Base-by-base conservation (phyloP, 495 filamentous ascomycete species). In the Penicillium pancosmium region DNA sequence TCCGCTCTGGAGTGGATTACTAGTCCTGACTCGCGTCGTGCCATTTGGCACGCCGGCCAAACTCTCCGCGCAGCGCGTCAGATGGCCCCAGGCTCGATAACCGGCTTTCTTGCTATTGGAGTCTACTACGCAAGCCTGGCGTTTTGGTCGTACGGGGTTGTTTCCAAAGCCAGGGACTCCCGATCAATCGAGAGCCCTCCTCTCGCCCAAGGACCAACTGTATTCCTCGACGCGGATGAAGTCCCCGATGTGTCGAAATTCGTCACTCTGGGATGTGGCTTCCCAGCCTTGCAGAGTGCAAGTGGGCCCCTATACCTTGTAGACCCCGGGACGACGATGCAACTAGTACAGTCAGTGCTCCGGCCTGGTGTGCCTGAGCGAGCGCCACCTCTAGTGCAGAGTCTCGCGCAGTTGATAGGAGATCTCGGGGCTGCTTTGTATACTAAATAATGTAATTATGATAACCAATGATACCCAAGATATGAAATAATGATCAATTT, bases 11-110 rank as follows among this genome's bases (percentile, higher is more conserved):
- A 78, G 19, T 88, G 86, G 85, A 78, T 81, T 2, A 65, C 70
- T 1, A 79, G 70, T 15, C 47, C 65, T 2, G 81, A 85, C 19
- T 78, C 82, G 0, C 70, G 86, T 6, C 76, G 76, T 25, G 85
- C 86, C 1, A 61, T 88, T 1, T 88, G 83, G 81, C 84, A 87
- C 55, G 85, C 86, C 0, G 86, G 85, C 0, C 86, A 88, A 66
- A 75, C 86, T 1, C 62, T 90, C 8, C 77, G 81, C 8, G 76
- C 79, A 5, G 84, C 82, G 0, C 79, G 76, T 57, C 43, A 64
- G 10, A 79, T 88, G 47, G 71, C 79, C 0, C 58, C 64, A 0
- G 76, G 77, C 0, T 71, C 74, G 3, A 66, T 88, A 3, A 80
- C 81, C 13, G 84, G 84, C 25, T 88, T 88, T 63, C 75, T 79